Base-by-base conservation (phyloP, 345 rosid species). In the Microthlaspi erraticum region DNA sequence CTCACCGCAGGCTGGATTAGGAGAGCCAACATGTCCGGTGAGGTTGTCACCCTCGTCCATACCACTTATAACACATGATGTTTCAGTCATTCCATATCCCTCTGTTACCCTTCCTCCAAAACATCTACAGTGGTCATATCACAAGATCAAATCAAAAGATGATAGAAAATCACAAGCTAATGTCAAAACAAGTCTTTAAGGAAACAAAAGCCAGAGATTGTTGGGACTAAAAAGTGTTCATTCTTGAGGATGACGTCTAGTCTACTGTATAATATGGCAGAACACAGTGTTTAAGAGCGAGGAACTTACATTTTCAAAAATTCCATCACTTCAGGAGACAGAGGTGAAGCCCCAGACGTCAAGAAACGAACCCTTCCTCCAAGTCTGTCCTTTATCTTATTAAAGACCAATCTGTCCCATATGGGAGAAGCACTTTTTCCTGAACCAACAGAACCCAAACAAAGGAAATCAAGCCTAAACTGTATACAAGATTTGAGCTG, bases 341-440 rank as follows among this genome's bases (percentile, higher is more conserved):
- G 77, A 31, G 99, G 99, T 74, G 99, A 89, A 80, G 99, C 99
- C 39, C 98, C 99, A 39, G 96, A 94, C 10, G 70, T 66, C 75
- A 94, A 76, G 64, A 88, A 68, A 13, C 96, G 96, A 45, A 94
- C 92, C 70, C 91, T 87, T 43, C 99, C 99, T 66, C 99, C 99
- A 42, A 94, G 98, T 77, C 77, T 94, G 48, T 80, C 95, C 71
- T 70, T 88, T 75, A 94, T 88, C 79, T 94, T 91, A 83, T 94
- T 89, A 83, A 94, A 94, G 44, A 94, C 99, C 87, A 94, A 70
- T 78, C 89, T 85, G 77, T 91, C 99, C 99, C 98, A 94, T 80
- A 94, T 86, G 46, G 98, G 92, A 79, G 99, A 94, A 31, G 99
- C 85, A 79, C 71, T 91, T 84, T 78, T 91, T 58, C 99, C 99